Base-by-base conservation (phyloP, 257 asterid species). In the Capsicum baccatum region DNA sequence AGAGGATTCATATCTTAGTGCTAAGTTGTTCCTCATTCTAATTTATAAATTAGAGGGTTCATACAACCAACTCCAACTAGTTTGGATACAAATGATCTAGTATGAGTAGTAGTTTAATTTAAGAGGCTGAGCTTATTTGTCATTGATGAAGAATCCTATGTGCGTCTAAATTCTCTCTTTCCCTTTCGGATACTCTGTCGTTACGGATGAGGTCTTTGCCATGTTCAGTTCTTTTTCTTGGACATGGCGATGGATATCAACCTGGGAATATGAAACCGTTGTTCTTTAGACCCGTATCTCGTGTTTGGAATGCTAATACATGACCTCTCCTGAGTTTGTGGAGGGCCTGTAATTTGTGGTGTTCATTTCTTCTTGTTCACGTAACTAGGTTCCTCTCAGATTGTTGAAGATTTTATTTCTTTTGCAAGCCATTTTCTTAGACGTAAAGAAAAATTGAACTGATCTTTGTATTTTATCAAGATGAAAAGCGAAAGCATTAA, bases 61-160 rank as follows among this genome's bases (percentile, higher is more conserved):
- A 17, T 59, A 59, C 81, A 52, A 52, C 26, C 81, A 76, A 50
- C 81, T 52, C 63, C 63, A 44, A 71, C 37, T 54, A 14, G 63
- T 48, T 48, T 19, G 80, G 19, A 26, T 50, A 50, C 21, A 50
- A 74, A 52, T 26, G 13, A 13, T 48, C 44, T 52, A 50, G 63
- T 13, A 13, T 17, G 7, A 19, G 17, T 73, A 50, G 60, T 48
- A 11, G 60, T 50, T 74, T 50, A 21, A 21, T 26, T 76, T 8
- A 21, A 52, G 63, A 12, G 26, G 52, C 21, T 52, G 62, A 76
- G 19, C 62, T 52, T 76, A 21, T 13, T 66, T 37, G 70, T 66
- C 52, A 37, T 52, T 15, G 55, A 69, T 54, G 63, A 52, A 52
- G 48, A 52, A 13, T 52, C 8, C 42, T 52, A 26, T 50, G 47